Evolutionary conservation across 192 early-diverging fungal genomes (phyloP).

Genomic region (Gamsiella multidivaricata): DNA sequence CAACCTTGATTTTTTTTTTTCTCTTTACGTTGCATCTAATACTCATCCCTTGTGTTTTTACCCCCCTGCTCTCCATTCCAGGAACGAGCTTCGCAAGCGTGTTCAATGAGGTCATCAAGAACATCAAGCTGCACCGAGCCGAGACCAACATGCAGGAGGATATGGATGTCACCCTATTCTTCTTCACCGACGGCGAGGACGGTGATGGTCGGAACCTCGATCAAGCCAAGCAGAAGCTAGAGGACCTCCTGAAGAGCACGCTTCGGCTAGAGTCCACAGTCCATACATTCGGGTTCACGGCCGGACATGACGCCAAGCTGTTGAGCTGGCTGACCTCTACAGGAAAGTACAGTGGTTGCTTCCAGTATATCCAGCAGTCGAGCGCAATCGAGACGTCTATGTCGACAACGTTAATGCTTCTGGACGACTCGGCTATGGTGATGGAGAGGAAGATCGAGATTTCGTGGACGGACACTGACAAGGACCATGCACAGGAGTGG

Average conservation of each 20-base stretch:
- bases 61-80: constrained; percentile 1
- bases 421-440: constrained; percentile 33
- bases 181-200: constrained; percentile 56
- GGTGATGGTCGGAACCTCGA: background rate
- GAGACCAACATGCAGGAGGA: constrained; percentile 13
- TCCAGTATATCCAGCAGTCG: constrained; percentile 53
- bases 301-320: constrained; percentile 48
- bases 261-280: constrained; percentile 30
- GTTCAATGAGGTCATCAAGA: constrained; percentile 22
- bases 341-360: constrained; percentile 54
- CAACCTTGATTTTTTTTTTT: background rate
- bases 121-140: constrained; percentile 1
- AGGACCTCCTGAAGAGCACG: constrained; percentile 10
- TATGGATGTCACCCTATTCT: constrained; percentile 44
- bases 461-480: background rate
- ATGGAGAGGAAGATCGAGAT: constrained; percentile 35
- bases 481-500: constrained; percentile 9
- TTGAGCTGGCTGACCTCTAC: constrained; percentile 55
- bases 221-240: constrained; percentile 1
- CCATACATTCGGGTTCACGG: constrained; percentile 56
- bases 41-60: constrained; percentile 1
- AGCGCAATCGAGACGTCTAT: constrained; percentile 40
- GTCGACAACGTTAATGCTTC: constrained; percentile 38
- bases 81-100: constrained; percentile 51
- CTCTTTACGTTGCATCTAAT: background rate